Evolutionary conservation across 2,329 filamentous ascomycete genomes (phyloP).

Genomic region (Rhinocladiella mackenziei): DNA sequence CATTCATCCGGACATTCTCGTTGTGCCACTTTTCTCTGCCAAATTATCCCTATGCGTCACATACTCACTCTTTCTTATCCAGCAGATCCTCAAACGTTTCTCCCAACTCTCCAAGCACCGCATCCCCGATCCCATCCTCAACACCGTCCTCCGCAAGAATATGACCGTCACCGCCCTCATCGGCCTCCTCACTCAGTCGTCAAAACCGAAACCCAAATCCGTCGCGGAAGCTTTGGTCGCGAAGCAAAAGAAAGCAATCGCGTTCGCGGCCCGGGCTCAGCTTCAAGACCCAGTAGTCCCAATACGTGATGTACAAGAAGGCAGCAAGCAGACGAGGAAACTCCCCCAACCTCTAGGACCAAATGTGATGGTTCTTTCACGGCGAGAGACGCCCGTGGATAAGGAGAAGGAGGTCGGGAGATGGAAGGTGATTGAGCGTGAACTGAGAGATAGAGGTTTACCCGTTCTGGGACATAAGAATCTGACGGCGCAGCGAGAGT

Average conservation of each 20-base stretch:
- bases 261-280: background rate
- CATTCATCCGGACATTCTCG: too few relatives aligned
- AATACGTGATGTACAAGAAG: too few relatives aligned
- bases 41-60: too few relatives aligned
- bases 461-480: slow-evolving; percentile 48
- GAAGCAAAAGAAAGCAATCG: slow-evolving; percentile 16
- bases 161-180: slow-evolving; percentile 51
- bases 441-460: slow-evolving; percentile 60
- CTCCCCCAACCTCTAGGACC: slow-evolving; percentile 16
- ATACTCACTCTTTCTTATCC: slow-evolving; percentile 18
- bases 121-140: slow-evolving; percentile 67
- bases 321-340: slow-evolving; percentile 4
- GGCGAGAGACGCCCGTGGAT: slow-evolving; percentile 66
- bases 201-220: slow-evolving; percentile 53
- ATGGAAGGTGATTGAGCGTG: slow-evolving; percentile 74
- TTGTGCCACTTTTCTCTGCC: too few relatives aligned
- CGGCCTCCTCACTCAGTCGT: slow-evolving; percentile 34
- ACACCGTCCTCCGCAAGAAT: slow-evolving; percentile 50
- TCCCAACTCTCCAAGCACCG: slow-evolving; percentile 75
- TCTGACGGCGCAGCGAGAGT: slow-evolving; percentile 2
- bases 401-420: slow-evolving; percentile 68
- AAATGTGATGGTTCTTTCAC: slow-evolving; percentile 66
- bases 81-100: slow-evolving; percentile 72
- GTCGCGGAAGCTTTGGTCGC: slow-evolving; percentile 16
- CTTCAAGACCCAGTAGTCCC: too few relatives aligned